These are phyloP conservation scores for Pachysandra terminalis DNA, from an alignment of 164 flowering plant species.

Conservation along the genomic window DNA sequence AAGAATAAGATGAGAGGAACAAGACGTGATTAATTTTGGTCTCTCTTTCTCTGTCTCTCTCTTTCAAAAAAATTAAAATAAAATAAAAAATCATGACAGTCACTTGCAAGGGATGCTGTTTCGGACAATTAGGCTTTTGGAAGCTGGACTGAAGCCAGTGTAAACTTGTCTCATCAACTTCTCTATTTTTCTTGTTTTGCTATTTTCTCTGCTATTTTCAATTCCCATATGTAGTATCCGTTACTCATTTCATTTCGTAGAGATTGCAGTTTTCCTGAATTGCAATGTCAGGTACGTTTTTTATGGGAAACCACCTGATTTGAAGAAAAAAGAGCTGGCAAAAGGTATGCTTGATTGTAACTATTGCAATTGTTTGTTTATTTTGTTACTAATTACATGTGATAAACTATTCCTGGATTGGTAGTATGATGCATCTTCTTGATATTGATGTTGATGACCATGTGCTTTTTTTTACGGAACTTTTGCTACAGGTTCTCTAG, in stretches of 20 bases:
- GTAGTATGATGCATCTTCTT: background rate
- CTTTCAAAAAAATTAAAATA: no score
- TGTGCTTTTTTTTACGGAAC: background rate
- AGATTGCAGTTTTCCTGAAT: background rate
- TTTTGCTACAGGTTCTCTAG: conserved; percentile 54
- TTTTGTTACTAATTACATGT: background rate
- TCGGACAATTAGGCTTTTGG: conserved; percentile 88
- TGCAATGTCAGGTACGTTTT: conserved; percentile 71
- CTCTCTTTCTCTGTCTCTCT: no score
- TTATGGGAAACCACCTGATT: conserved; percentile 90
- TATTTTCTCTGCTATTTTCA: background rate
- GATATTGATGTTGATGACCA: background rate
- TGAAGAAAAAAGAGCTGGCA: conserved; percentile 89
- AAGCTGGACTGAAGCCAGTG: conserved; percentile 96
- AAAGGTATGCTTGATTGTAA: conserved; percentile 44
- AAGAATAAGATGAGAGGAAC: no score
- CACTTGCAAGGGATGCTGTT: conserved; percentile 95
- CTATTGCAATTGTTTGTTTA: background rate
- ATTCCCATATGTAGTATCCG: background rate
- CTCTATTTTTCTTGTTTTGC: no score
- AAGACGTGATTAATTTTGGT: no score
- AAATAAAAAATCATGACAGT: no score
- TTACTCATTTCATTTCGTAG: background rate
- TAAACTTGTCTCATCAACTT: conserved; percentile 21
- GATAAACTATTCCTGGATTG: background rate